phyloP scores from a whole-genome alignment of 768 basidiomycete species.

The Termitomyces sp. region DNA sequence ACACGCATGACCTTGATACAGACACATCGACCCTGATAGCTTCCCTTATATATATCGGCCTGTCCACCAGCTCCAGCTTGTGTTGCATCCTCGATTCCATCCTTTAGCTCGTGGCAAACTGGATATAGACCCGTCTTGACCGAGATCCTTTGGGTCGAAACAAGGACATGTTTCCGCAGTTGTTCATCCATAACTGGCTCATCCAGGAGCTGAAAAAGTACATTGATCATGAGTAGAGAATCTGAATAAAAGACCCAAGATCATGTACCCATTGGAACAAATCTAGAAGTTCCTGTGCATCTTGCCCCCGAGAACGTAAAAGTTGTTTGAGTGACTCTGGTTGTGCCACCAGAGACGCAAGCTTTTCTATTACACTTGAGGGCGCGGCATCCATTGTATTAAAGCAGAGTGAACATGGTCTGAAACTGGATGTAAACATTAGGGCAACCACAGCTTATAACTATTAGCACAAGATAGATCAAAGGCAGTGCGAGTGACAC shows the following conservation, averaged over 20 bases:
- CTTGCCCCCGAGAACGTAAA: not conserved
- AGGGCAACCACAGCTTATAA: not conserved
- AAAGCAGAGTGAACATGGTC: not conserved
- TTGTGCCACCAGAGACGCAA: not conserved
- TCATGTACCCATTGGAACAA: not conserved
- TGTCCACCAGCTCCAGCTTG: constrained; percentile 4
- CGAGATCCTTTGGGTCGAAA: not conserved
- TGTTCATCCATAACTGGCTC: not conserved
- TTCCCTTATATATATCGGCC: constrained; percentile 7
- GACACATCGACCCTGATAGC: not conserved
- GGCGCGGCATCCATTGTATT: not conserved
- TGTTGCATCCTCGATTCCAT: not conserved
- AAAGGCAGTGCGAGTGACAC: not conserved
- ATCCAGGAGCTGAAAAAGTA: not conserved
- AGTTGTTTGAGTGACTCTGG: not conserved
- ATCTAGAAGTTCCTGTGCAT: not conserved
- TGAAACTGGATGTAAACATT: not conserved
- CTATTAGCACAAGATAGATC: too few species aligned
- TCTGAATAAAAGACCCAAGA: not conserved
- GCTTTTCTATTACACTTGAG: not conserved
- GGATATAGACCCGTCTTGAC: not conserved
- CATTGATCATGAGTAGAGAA: not conserved
- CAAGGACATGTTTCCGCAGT: not conserved
- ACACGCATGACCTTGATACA: constrained; percentile 6
- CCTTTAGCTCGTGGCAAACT: constrained; percentile 1